phyloP scores from a whole-genome alignment of 257 asterid species.

The Ocimum tenuiflorum region DNA sequence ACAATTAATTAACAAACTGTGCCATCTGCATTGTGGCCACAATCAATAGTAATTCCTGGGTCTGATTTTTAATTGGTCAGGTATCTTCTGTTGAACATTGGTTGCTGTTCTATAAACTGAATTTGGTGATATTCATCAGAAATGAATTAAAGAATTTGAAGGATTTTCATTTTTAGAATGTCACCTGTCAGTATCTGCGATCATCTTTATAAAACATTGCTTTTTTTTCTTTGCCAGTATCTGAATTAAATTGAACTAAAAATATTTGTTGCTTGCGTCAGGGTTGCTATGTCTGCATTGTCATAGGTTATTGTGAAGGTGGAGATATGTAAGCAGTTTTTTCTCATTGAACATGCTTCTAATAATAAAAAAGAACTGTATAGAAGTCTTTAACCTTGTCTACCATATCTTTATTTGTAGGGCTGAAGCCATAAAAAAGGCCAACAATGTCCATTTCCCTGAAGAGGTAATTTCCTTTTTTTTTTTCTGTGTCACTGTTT shows the following conservation, averaged over 20 bases:
- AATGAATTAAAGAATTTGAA: not conserved
- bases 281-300: constrained; percentile 96
- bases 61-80: not conserved
- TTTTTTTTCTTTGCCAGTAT: not conserved
- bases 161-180: not conserved
- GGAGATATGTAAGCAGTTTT: constrained; percentile 75
- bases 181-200: not conserved
- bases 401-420: constrained; percentile 37
- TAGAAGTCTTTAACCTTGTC: constrained; percentile 13
- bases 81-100: not conserved
- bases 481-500: not conserved
- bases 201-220: not conserved
- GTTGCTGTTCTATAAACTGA: not conserved
- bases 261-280: constrained; percentile 26
- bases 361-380: not conserved
- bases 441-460: constrained; percentile 58
- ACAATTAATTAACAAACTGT: not conserved
- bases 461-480: constrained; percentile 54
- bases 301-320: constrained; percentile 93
- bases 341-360: constrained; percentile 6
- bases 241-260: constrained; percentile 10
- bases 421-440: constrained; percentile 76
- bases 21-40: not conserved
- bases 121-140: not conserved
- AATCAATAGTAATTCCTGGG: not conserved